A percentile compares a stretch with the other conserved stretches of the same genome.
These are phyloP conservation scores for Lenwebbia sp. DNA, from an alignment of 345 rosid species.

Conservation along the genomic window DNA sequence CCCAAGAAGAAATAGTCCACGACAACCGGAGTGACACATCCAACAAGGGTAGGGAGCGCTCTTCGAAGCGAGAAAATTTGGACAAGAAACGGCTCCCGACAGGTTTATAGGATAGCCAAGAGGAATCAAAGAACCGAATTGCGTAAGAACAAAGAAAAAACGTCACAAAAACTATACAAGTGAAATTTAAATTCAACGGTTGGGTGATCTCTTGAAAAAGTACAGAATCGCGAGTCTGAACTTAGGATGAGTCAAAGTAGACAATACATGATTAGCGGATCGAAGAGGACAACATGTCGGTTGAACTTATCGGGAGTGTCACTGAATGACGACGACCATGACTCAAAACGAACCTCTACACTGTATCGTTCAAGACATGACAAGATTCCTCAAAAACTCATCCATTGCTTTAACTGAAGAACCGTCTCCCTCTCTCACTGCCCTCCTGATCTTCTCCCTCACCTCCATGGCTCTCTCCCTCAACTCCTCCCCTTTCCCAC, in stretches of 20 bases:
- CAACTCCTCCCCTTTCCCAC: background rate
- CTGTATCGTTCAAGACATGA: background rate
- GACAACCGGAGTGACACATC: background rate
- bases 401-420: background rate
- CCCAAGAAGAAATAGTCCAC: background rate
- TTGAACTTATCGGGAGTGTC: background rate
- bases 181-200: too few species aligned
- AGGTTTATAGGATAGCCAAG: too few species aligned
- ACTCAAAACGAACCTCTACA: background rate
- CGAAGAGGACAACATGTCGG: background rate
- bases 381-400: background rate
- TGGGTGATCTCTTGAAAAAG: background rate
- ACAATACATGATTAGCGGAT: background rate
- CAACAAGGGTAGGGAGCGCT: background rate
- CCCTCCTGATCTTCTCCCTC: background rate
- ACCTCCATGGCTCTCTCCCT: background rate
- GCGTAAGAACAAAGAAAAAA: too few species aligned
- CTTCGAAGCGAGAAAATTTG: background rate
- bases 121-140: too few species aligned
- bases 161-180: too few species aligned
- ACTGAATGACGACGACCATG: background rate
- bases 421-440: background rate
- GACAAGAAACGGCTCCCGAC: background rate
- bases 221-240: background rate
- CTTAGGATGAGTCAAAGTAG: background rate